Evolutionary conservation across 805 yeast genomes (phyloP), one percentile per base, ranked within the genome.

Genomic region (Debaryomyces hansenii): DNA sequence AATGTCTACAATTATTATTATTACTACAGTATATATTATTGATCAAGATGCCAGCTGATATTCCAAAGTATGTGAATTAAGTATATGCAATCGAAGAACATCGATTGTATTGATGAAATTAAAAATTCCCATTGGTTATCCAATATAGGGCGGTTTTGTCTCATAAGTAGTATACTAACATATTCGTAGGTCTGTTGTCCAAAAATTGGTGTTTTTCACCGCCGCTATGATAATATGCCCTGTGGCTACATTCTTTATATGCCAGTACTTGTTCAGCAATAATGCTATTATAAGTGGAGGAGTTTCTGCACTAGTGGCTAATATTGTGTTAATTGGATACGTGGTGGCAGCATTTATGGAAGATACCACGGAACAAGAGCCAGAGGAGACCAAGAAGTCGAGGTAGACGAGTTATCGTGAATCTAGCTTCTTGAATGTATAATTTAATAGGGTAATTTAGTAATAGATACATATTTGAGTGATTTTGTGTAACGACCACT

Each of bases 201-300:
- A 74, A 51, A 87, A 87, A 65, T 77, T 87, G 47, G 75, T 86
- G 65, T 74, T 84, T 56, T 87, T 84, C 74, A 87, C 95, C 11
- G 85, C 75, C 5, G 83, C 87, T 47, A 87, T 87, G 94, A 81
- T 87, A 43, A 65, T 79, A 20, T 74, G 82, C 41, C 95, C 95
- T 20, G 57, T 87, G 51, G 44, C 76, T 21, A 70, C 85, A 1
- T 87, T 87, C 64, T 87, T 87, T 61, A 49, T 67, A 1, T 62
- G 75, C 12, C 84, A 81, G 53, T 75, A 73, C 54, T 47, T 72
- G 15, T 64, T 68, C 48, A 60, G 56, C 44, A 73, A 70, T 40
- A 86, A 79, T 56, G 78, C 90, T 1, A 64, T 87, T 11, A 68
- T 84, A 10, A 83, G 90, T 42, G 95, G 95, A 36, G 94, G 94